Conservation (phyloP, 306 rosid species). For the Lablab purpureus region DNA sequence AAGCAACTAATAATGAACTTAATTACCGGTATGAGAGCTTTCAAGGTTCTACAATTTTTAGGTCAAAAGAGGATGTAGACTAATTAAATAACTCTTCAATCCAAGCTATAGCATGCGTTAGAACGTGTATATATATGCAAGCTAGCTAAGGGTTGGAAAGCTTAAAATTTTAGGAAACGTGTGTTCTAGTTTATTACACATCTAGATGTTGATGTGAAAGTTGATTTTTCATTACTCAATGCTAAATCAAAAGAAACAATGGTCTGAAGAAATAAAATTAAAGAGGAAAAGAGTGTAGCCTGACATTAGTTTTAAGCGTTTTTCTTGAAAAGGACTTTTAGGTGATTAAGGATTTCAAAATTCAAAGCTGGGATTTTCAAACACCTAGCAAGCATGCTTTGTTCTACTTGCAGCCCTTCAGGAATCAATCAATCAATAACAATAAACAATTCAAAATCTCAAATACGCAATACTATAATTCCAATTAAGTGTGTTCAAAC, state of each 20-base stretch:
- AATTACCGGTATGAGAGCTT: too few relatives aligned
- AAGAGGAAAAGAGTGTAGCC: neutral
- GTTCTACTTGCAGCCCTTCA: neutral
- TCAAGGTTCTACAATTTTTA: too few relatives aligned
- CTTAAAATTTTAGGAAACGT: neutral
- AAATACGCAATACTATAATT: conserved; percentile 2
- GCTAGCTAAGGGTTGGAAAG: conserved; percentile 1
- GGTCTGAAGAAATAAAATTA: neutral
- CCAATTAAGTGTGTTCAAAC: too few relatives aligned
- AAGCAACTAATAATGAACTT: too few relatives aligned
- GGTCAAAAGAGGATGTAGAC: too few relatives aligned
- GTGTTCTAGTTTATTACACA: neutral
- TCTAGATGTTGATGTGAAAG: conserved; percentile 24
- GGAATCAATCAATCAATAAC: conserved; percentile 15
- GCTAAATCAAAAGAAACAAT: conserved; percentile 15
- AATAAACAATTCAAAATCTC: neutral
- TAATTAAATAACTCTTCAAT: neutral
- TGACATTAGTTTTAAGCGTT: neutral
- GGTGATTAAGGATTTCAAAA: conserved; percentile 7
- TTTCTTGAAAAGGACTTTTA: neutral
- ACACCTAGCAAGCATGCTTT: conserved; percentile 16
- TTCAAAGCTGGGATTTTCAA: conserved; percentile 26
- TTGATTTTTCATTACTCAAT: neutral
- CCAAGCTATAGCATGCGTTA: neutral
- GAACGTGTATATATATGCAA: neutral